phyloP scores from a whole-genome alignment of 768 basidiomycete species.

The Leccinellum albellum region DNA sequence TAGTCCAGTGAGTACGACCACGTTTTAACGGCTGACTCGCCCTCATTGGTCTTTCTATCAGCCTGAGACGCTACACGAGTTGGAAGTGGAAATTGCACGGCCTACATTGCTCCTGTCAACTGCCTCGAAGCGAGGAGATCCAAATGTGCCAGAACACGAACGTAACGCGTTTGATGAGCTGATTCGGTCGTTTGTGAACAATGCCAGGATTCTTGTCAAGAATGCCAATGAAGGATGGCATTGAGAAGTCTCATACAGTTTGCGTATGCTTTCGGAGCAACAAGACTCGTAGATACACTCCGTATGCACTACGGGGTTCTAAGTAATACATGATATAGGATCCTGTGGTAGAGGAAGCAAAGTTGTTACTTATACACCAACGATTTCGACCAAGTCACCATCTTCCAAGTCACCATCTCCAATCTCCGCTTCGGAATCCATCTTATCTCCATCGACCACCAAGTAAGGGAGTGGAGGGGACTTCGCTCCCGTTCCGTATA shows the following conservation, averaged over 20 bases:
- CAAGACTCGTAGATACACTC: constrained; percentile 1
- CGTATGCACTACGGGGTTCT: not conserved
- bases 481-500: constrained; percentile 42
- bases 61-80: constrained; percentile 72
- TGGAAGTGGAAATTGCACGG: constrained; percentile 85
- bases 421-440: constrained; percentile 57
- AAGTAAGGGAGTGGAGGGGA: constrained; percentile 32
- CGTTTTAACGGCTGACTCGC: not conserved
- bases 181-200: constrained; percentile 89
- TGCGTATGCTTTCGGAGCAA: not conserved
- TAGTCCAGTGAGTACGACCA: constrained; percentile 43
- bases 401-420: constrained; percentile 71
- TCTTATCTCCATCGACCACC: constrained; percentile 67
- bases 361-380: constrained; percentile 41
- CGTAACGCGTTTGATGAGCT: constrained; percentile 84
- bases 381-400: constrained; percentile 74
- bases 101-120: constrained; percentile 67
- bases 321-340: constrained; percentile 1
- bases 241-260: not conserved
- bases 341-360: not conserved
- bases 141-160: constrained; percentile 56
- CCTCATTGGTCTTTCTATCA: constrained; percentile 21
- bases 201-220: constrained; percentile 82
- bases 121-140: constrained; percentile 65
- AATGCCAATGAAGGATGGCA: constrained; percentile 61